Conservation (phyloP, 2,329 filamentous ascomycete species). For the Capronia epimyces region DNA sequence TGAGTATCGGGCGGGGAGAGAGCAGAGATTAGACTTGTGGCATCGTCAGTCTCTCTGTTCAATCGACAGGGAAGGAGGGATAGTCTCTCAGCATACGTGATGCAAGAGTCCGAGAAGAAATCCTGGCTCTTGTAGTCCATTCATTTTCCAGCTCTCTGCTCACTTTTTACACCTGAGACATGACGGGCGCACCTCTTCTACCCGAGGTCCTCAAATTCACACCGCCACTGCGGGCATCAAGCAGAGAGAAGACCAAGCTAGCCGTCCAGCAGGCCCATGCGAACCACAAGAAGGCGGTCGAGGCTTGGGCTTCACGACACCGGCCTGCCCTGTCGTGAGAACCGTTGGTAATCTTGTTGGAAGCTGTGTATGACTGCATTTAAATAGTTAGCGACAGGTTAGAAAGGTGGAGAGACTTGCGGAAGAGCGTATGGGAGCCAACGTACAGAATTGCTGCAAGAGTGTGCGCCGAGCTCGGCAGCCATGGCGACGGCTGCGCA, state of each 20-base stretch:
- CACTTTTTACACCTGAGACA: conserved; percentile 42
- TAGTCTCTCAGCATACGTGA: conserved; percentile 22
- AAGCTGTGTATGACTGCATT: conserved; percentile 36
- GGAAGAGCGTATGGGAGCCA: not conserved
- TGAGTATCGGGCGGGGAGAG: not conserved
- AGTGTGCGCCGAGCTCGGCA: conserved; percentile 41
- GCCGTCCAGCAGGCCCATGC: conserved; percentile 42
- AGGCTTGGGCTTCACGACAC: conserved; percentile 49
- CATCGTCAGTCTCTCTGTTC: conserved; percentile 1
- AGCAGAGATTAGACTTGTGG: conserved; percentile 2
- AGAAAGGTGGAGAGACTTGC: conserved; percentile 3
- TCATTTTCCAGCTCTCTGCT: conserved; percentile 17
- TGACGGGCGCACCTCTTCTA: conserved; percentile 37
- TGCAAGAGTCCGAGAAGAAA: conserved; percentile 16
- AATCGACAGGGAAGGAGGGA: not conserved
- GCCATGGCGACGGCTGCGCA: conserved; percentile 46
- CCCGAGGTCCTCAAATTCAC: conserved; percentile 35
- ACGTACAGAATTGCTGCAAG: conserved; percentile 45
- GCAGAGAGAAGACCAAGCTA: conserved; percentile 39
- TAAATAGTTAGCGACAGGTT: not conserved
- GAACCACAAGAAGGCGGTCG: conserved; percentile 50
- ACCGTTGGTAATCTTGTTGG: conserved; percentile 45
- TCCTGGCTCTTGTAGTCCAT: conserved; percentile 6
- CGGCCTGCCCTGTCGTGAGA: conserved; percentile 36
- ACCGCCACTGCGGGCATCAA: conserved; percentile 34